Base-by-base conservation (phyloP, 2,329 filamentous ascomycete species). In the Lachnellula occidentalis region DNA sequence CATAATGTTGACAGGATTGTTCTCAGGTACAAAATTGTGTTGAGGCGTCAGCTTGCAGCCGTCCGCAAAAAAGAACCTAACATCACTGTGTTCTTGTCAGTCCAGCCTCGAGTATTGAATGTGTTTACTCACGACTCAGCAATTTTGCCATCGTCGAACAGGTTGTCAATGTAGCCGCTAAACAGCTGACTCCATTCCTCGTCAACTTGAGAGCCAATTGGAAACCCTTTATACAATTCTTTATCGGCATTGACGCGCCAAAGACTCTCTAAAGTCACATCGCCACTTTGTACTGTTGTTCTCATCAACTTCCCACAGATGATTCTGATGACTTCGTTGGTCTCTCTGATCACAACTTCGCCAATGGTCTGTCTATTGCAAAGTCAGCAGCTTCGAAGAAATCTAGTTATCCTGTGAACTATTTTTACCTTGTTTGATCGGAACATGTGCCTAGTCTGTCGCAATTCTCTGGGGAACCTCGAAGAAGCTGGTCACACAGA, bases 401-500 rank as follows among this genome's bases (percentile, higher is more conserved):
- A n/a, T 34, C 36, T 27, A 6, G 31, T 42, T 42, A 19, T 37
- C 17, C 19, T 37, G 22, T 15, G 17, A 12, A 24, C 21, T 43
- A 34, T 9, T 14, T 57, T 56, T 53, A 66, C 66, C 61, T 63
- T 9, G 47, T 37, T 5, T 61, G 50, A 21, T 67, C 66, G 2
- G 58, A 45, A 7, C 56, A 48, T 4, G 58, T n/a, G 48, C 62
- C 55, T 8, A 66, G 47, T 31, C 36, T 53, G 0, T 55, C 17
- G 21, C 51, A 36, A 45, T 65, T 67, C 4, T 45, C 45, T 1
- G 58, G 31, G 5, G 50, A 61, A 5, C 45, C 59, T 27, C 53
- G 54, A 11, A 67, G 21, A 6, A 69, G 56, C 43, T 67, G 59
- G n/a, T 62, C 50, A 43, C 60, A 59, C n/a, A 68, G 47, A 21